Base-by-base conservation (phyloP, 2,329 filamentous ascomycete genomes). In the Alternaria conjuncta region DNA sequence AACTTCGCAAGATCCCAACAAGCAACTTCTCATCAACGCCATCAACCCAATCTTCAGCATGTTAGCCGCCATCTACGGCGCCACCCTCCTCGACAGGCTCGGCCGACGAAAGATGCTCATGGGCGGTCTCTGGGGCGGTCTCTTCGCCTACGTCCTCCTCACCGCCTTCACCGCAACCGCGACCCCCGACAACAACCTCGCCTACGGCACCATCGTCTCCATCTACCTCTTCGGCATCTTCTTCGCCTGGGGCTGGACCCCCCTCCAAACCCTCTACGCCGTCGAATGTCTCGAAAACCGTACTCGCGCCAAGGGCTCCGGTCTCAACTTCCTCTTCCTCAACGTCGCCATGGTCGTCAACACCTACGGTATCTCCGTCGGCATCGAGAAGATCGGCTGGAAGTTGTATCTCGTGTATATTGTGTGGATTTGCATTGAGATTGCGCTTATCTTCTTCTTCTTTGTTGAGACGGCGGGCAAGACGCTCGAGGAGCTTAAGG, bases 181-280 rank as follows among this genome's bases (percentile, higher is more conserved):
- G 1, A 66, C 32, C 5, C 45, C 68, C 15, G 45, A 32, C 13
- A 74, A 77, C 50, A 73, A 76, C 61, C 70, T 75, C 47, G 65
- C 79, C 2, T 80, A 81, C 55, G 79, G 78, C 26, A 78, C 75
- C 4, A 81, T 81, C 45, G 79, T 79, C n/a, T 76, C 72, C 26
- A 80, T 81, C 50, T 81, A 81, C 64, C 70, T 80, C 41, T 81
- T 81, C 61, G 79, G 79, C 18, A 80, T 81, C 57, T 77, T 72
- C 69, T 81, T 80, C 53, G 74, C 77, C 5, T 80, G 77, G 76
- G 79, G 79, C 28, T 81, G 78, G 77, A 81, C 79, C 4, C 78
- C 79, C 9, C 70, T 81, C 2, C 79, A 81, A 58, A 81, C 78
- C 0, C 70, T 81, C 9, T 81, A 81, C 60, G 70, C 78, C 5